A percentile compares a stretch with the other conserved stretches of the same genome.
Evolutionary conservation across 768 basidiomycete genomes (phyloP).

Genomic region (Chiua virens): DNA sequence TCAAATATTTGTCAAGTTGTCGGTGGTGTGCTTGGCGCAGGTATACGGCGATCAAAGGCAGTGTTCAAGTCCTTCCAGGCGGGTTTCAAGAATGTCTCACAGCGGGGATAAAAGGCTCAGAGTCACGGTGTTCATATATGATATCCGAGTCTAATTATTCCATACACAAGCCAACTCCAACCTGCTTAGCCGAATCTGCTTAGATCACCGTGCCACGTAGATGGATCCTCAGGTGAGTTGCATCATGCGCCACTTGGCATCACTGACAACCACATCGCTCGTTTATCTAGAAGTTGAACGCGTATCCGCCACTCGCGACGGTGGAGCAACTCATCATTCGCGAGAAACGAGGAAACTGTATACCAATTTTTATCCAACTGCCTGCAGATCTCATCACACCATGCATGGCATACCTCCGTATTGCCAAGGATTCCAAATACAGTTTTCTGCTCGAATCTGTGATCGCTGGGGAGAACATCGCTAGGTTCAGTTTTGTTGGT

Average conservation of each 20-base stretch:
- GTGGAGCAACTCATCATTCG: slow-evolving; percentile 76
- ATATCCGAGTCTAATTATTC: not conserved
- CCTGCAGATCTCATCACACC: slow-evolving; percentile 97
- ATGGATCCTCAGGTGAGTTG: slow-evolving; percentile 54
- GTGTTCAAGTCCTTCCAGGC: too few relatives aligned
- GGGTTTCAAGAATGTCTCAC: not conserved
- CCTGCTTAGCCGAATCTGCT: too few relatives aligned
- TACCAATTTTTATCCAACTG: slow-evolving; percentile 89
- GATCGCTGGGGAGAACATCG: slow-evolving; percentile 84
- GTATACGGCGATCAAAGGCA: too few relatives aligned
- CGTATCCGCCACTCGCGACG: slow-evolving; percentile 68
- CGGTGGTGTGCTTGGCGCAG: not conserved
- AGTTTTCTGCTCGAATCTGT: slow-evolving; percentile 96
- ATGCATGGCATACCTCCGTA: slow-evolving; percentile 92
- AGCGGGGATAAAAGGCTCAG: slow-evolving; percentile 8
- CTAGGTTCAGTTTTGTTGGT: slow-evolving; percentile 95
- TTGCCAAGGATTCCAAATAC: slow-evolving; percentile 90
- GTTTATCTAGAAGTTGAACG: slow-evolving; percentile 56
- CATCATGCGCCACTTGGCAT: not conserved
- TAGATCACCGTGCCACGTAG: not conserved
- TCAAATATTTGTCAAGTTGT: not conserved
- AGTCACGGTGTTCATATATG: too few relatives aligned
- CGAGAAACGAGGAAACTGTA: slow-evolving; percentile 87
- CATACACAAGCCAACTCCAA: slow-evolving; percentile 4
- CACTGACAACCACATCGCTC: slow-evolving; percentile 60